Evolutionary conservation across 345 rosid species (phyloP), one percentile per base, ranked within the genome.

Genomic region (Gossypium rotundifolium): DNA sequence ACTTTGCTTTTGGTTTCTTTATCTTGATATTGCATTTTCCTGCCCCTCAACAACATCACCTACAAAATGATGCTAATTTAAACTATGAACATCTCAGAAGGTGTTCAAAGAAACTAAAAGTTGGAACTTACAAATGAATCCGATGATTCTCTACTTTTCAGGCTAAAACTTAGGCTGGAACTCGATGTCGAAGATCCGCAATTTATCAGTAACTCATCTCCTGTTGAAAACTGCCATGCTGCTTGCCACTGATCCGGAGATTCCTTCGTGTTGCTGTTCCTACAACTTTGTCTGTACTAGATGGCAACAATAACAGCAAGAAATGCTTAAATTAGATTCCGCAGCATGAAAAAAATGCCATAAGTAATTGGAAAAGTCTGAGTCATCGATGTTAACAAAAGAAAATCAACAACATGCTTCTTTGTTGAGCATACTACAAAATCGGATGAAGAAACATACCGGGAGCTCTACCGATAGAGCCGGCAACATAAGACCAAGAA

Each of bases 391-490:
- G 22, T 3, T 18, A n/a, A 8, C 60, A 18, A 51, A 55, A 45
- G 60, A 18, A 18, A 18, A 55, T 10, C 13, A 18, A n/a, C 10
- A 22, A 46, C 13, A 2, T 46, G 2, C 55, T 51, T 51, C 17
- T n/a, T n/a, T 51, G 40, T 1, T 33, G 40, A 33, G 1, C 40
- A 33, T 33, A 33, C 40, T 33, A 33, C 40, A 33, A 33, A 8
- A 62, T 29, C 1, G 7, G 1, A 22, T 9, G 29, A n/a, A 55
- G 80, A 27, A 75, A 81, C 87, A 79, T 87, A 92, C 98, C 94
- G 75, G 97, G 98, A 78, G 93, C 94, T 89, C 75, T 89, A 55
- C 96, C 98, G 18, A 87, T 92, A 22, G 98, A 90, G 73, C 96
- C 96, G 2, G 88, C 94, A 3, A 92, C 80, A 66, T 90, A 92